Conservation (phyloP, 495 filamentous ascomycete genomes). For the Cercophora sp. region DNA sequence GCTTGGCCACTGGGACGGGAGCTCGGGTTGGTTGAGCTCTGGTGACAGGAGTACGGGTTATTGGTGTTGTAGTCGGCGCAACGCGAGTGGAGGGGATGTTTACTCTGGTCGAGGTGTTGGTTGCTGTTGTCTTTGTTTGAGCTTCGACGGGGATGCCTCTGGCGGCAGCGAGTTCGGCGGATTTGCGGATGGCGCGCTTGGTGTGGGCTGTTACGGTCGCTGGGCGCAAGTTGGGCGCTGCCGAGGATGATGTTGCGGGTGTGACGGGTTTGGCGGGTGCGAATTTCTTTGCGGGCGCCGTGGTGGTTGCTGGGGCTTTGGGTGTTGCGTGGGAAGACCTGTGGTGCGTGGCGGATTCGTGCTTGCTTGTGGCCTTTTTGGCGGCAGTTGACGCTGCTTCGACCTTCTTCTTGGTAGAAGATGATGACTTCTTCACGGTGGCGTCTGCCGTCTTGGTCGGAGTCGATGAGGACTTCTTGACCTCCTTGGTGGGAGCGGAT, state of each 20-base stretch:
- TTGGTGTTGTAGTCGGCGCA: background rate
- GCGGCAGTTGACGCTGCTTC: background rate
- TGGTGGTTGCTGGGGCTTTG: conserved; percentile 6
- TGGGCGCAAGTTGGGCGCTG: conserved; percentile 16
- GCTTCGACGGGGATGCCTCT: background rate
- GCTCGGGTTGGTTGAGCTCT: background rate
- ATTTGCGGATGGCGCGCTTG: conserved; percentile 19
- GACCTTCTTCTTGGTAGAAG: conserved; percentile 3
- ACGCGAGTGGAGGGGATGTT: conserved; percentile 3
- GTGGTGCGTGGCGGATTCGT: background rate
- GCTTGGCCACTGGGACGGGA: background rate
- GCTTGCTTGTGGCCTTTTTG: conserved; percentile 3
- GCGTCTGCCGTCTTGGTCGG: background rate
- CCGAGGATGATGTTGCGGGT: conserved; percentile 6
- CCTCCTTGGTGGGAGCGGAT: background rate
- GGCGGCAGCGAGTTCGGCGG: conserved; percentile 3
- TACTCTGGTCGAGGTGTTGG: too few species aligned
- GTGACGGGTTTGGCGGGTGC: conserved; percentile 1
- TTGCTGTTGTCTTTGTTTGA: background rate
- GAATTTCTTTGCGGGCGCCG: conserved; percentile 3
- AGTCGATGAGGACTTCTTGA: background rate
- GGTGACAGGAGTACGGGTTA: background rate
- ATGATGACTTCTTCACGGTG: conserved; percentile 7
- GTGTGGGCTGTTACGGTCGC: conserved; percentile 19
- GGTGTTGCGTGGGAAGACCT: conserved; percentile 8